These are phyloP conservation scores for Ilyonectria sp. DNA, from an alignment of 2,329 filamentous ascomycete species.

Conservation along the genomic window DNA sequence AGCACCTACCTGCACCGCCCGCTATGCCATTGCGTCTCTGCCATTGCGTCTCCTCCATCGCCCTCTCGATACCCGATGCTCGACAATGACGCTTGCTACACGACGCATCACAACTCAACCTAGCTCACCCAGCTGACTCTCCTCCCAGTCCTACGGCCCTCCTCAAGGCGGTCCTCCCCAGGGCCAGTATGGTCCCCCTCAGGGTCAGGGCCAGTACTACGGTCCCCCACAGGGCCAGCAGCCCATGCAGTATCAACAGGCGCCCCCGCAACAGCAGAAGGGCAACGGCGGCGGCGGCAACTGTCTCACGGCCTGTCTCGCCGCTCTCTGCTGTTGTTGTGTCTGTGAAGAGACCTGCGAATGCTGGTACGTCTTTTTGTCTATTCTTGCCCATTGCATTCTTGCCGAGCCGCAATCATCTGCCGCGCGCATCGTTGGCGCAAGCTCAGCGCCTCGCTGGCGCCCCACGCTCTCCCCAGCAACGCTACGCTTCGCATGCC, in stretches of 20 bases:
- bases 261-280: slow-evolving; percentile 51
- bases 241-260: slow-evolving; percentile 62
- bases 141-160: slow-evolving; percentile 50
- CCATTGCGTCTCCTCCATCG: slow-evolving; percentile 8
- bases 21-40: slow-evolving; percentile 6
- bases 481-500: neutral
- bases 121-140: slow-evolving; percentile 29
- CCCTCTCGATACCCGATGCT: neutral
- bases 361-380: slow-evolving; percentile 57
- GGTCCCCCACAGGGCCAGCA: slow-evolving; percentile 53
- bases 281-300: slow-evolving; percentile 56
- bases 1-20: neutral
- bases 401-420: slow-evolving; percentile 23
- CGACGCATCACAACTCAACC: neutral
- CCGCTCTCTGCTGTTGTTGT: slow-evolving; percentile 66
- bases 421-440: slow-evolving; percentile 16
- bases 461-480: neutral
- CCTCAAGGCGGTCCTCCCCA: slow-evolving; percentile 47
- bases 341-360: slow-evolving; percentile 66
- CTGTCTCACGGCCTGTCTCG: slow-evolving; percentile 64
- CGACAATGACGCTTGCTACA: neutral
- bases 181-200: slow-evolving; percentile 50
- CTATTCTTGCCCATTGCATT: neutral
- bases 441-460: slow-evolving; percentile 1
- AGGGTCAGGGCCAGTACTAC: slow-evolving; percentile 51